Conservation (phyloP, 2,329 filamentous ascomycete species). For the Didymella glomerata region DNA sequence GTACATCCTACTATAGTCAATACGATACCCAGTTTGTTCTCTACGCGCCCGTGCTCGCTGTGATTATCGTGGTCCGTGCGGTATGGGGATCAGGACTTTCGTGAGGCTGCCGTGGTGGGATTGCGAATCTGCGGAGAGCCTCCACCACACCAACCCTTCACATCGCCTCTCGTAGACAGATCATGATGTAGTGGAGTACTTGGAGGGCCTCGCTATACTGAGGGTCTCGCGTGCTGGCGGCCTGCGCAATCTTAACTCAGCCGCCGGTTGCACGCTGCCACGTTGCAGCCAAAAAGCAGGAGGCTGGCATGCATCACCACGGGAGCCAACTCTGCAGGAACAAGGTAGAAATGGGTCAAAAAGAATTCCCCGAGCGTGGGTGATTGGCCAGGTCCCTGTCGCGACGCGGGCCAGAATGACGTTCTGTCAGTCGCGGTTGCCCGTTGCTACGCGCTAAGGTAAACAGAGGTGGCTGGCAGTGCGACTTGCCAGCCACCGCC, state of each 20-base stretch:
- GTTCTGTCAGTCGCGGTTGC: constrained; percentile 29
- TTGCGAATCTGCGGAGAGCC: constrained; percentile 17
- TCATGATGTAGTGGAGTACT: background rate
- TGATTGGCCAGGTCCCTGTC: constrained; percentile 30
- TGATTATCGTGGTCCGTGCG: constrained; percentile 15
- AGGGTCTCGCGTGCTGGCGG: constrained; percentile 14
- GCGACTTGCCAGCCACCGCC: constrained; percentile 42
- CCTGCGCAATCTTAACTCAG: constrained; percentile 23
- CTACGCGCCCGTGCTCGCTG: constrained; percentile 10
- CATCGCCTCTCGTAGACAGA: background rate
- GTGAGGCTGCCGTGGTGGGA: constrained; percentile 21
- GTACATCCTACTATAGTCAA: constrained; percentile 13
- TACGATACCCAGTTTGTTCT: constrained; percentile 15
- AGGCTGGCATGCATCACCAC: constrained; percentile 34
- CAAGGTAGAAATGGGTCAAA: constrained; percentile 20
- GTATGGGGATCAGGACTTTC: constrained; percentile 10
- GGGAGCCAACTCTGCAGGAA: constrained; percentile 35
- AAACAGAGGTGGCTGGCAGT: constrained; percentile 18
- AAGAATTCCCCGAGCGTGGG: constrained; percentile 19
- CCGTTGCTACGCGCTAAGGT: constrained; percentile 29
- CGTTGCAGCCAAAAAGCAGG: constrained; percentile 36
- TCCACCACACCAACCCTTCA: constrained; percentile 8
- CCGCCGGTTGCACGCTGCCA: constrained; percentile 32
- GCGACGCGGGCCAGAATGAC: constrained; percentile 32
- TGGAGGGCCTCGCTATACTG: constrained; percentile 6